These are phyloP conservation scores for Claviceps africana DNA, from an alignment of 2,329 filamentous ascomycete species.

Conservation along the genomic window DNA sequence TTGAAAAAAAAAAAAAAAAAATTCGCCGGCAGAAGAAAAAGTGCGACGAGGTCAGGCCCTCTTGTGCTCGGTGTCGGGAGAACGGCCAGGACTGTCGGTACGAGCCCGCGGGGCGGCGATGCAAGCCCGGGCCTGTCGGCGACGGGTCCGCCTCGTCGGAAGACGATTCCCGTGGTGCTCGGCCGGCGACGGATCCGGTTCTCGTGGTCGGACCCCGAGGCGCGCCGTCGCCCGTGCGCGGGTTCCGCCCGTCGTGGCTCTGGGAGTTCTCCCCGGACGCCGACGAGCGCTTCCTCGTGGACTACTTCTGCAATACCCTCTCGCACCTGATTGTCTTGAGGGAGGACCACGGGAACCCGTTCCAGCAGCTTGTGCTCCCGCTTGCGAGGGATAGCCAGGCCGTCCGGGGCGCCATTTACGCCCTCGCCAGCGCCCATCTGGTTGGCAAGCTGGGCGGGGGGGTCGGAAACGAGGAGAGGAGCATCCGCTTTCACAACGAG, in stretches of 20 bases:
- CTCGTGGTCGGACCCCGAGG: conserved; percentile 13
- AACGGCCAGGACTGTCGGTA: conserved; percentile 35
- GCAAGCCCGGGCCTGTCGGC: conserved; percentile 17
- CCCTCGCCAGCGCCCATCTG: conserved; percentile 70
- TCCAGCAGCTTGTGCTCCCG: conserved; percentile 48
- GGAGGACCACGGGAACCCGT: conserved; percentile 48
- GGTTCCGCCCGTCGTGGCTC: conserved; percentile 39
- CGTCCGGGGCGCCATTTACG: conserved; percentile 73
- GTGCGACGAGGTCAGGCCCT: conserved; percentile 38
- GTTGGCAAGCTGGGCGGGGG: conserved; percentile 47
- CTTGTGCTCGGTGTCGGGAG: conserved; percentile 37
- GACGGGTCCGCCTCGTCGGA: conserved; percentile 3
- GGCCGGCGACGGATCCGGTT: conserved; percentile 10
- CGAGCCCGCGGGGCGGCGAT: conserved; percentile 30
- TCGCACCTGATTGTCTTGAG: conserved; percentile 52
- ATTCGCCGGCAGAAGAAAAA: conserved; percentile 41
- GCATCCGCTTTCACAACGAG: conserved; percentile 44
- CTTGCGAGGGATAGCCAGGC: conserved; percentile 39
- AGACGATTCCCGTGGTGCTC: background rate
- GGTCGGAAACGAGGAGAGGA: conserved; percentile 30
- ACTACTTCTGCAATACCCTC: conserved; percentile 50
- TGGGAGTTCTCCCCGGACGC: conserved; percentile 41
- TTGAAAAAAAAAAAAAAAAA: too few species aligned
- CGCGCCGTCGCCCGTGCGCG: conserved; percentile 24
- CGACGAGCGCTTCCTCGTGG: conserved; percentile 41